Evolutionary conservation across 2,329 filamentous ascomycete genomes (phyloP), one percentile per base, ranked within the genome.

Genomic region (Colletotrichum incanum): DNA sequence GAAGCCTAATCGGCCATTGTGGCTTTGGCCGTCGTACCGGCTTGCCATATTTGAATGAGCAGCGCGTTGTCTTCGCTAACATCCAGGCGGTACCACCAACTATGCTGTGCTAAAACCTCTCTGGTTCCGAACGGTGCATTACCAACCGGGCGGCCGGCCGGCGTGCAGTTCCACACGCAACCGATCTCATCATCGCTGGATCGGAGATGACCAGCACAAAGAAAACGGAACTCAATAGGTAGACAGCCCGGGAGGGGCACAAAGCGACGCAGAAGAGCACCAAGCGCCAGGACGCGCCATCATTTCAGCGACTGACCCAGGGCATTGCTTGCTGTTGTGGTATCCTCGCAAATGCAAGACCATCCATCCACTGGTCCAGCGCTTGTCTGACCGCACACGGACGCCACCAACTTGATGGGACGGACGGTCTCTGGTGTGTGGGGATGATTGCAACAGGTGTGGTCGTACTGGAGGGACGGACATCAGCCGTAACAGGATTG

Each of bases 361-460:
- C 31, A 20, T 37, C 37, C 28, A 18, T 65, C 49, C 6, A 20
- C 34, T 63, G 26, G 23, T 26, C 52, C 39, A 54, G 50, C 26
- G 63, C 50, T 12, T 52, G 58, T 59, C 65, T 62, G 45, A 63
- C 43, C 47, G 65, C 65, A 68, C 65, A 63, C 54, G 58, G 65
- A 58, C 56, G 20, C 28, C 65, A 52, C 68, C 34, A 62, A 49
- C 50, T 59, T 58, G 26, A 71, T 71, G 69, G 56, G 69, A 68
- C 26, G 56, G 56, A 68, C 20, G 49, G 49, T 58, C 47, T 39
- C 39, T 62, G 49, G 63, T 66, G 54, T 31, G 68, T 50, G 64
- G 64, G 28, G 64, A 67, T 56, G 39, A 49, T 62, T 54, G 52
- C 65, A 68, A 26, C 31, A 47, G 54, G 43, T 59, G 54, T 34